These are phyloP conservation scores for Saccharomyces paradoxus DNA, from an alignment of 805 yeast genomes.

Conservation along the genomic window DNA sequence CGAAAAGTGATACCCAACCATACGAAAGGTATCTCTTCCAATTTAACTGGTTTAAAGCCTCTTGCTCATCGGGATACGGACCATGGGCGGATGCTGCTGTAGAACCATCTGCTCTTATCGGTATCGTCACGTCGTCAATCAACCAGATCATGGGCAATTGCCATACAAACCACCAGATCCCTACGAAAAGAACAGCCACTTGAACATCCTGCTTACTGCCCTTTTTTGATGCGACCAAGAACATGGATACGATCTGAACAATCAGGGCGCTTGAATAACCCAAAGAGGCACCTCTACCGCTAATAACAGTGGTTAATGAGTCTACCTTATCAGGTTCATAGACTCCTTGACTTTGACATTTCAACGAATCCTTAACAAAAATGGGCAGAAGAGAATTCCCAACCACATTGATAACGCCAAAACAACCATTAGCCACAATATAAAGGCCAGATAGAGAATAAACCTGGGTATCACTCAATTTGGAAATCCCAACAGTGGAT, in stretches of 20 bases:
- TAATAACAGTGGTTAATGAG: conserved; percentile 41
- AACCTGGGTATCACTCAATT: conserved; percentile 22
- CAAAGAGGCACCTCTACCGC: conserved; percentile 62
- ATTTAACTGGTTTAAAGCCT: neutral
- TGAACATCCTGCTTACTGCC: conserved; percentile 34
- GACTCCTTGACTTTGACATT: conserved; percentile 8
- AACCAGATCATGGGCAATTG: conserved; percentile 51
- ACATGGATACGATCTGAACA: conserved; percentile 55
- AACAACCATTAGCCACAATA: conserved; percentile 56
- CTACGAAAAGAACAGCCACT: conserved; percentile 54
- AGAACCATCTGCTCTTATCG: no score
- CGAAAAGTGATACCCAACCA: conserved; percentile 55
- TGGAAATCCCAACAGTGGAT: conserved; percentile 41
- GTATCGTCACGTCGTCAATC: conserved; percentile 26
- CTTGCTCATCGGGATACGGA: neutral
- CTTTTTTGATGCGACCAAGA: conserved; percentile 37
- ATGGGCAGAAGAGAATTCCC: conserved; percentile 68
- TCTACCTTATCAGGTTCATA: conserved; percentile 23
- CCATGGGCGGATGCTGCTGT: neutral
- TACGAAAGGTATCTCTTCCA: conserved; percentile 34
- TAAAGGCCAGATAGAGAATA: conserved; percentile 40
- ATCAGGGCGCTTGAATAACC: conserved; percentile 65
- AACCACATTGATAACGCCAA: conserved; percentile 72
- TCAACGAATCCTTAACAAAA: conserved; percentile 40
- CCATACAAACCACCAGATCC: conserved; percentile 70